Conservation (phyloP, 306 rosid genomes). For the Cercis canadensis region DNA sequence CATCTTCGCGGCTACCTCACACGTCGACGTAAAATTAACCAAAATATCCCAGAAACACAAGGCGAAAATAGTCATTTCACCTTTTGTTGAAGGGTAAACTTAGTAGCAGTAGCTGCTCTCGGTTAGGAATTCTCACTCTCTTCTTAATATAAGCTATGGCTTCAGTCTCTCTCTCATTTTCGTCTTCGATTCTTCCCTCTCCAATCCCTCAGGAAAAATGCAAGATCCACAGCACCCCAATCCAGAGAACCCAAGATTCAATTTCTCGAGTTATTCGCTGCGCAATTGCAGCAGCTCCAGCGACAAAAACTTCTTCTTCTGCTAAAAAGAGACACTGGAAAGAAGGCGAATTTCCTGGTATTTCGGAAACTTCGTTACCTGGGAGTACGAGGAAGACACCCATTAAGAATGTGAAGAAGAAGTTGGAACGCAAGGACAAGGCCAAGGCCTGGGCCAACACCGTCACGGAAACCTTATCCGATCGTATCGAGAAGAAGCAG, state of each 20-base stretch:
- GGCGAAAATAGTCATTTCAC: neutral
- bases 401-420: slow-evolving; percentile 81
- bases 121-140: neutral
- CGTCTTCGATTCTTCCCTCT: slow-evolving; percentile 64
- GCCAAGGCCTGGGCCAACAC: slow-evolving; percentile 96
- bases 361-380: slow-evolving; percentile 48
- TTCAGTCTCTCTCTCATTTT: slow-evolving; percentile 67
- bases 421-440: slow-evolving; percentile 61
- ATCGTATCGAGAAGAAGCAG: slow-evolving; percentile 71
- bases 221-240: slow-evolving; percentile 27
- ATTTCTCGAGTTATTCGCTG: slow-evolving; percentile 41
- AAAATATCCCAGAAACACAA: neutral
- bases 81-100: neutral
- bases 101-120: too few species aligned
- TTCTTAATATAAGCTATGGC: slow-evolving; percentile 56
- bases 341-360: slow-evolving; percentile 78
- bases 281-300: slow-evolving; percentile 56
- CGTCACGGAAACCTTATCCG: slow-evolving; percentile 83
- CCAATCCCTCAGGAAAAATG: slow-evolving; percentile 39
- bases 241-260: slow-evolving; percentile 39
- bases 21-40: too few species aligned
- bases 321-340: slow-evolving; percentile 84
- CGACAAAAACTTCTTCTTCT: slow-evolving; percentile 42
- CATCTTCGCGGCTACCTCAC: too few species aligned
- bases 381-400: slow-evolving; percentile 55